Evolutionary conservation across 352 stramenopile genomes (phyloP).

Genomic region (Pythium rishiriense): DNA sequence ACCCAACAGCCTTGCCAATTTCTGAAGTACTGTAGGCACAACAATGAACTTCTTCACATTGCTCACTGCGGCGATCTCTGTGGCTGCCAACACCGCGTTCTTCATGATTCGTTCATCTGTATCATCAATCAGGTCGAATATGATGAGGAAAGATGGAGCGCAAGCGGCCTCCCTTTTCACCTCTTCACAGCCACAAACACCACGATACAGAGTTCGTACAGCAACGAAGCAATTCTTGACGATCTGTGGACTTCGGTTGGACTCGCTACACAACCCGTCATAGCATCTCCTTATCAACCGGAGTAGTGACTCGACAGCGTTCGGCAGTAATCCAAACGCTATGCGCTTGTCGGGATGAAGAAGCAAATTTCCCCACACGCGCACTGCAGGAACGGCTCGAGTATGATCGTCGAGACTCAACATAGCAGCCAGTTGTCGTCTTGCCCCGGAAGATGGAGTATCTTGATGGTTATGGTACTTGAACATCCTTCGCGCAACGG

Average conservation of each 20-base stretch:
- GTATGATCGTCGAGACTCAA: slow-evolving; percentile 12
- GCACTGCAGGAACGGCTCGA: slow-evolving; percentile 35
- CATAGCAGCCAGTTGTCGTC: slow-evolving; percentile 49
- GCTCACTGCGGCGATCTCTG: slow-evolving; percentile 34
- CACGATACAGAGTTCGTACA: slow-evolving; percentile 33
- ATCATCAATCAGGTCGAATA: slow-evolving; percentile 50
- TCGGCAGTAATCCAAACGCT: slow-evolving; percentile 38
- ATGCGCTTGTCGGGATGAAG: slow-evolving; percentile 57
- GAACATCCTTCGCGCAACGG: slow-evolving; percentile 54
- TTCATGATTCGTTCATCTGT: slow-evolving; percentile 37
- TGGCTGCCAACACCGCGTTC: slow-evolving; percentile 42
- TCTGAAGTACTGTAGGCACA: slow-evolving; percentile 46
- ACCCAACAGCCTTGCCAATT: slow-evolving; percentile 38
- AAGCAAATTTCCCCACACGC: slow-evolving; percentile 69
- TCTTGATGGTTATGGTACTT: slow-evolving; percentile 47
- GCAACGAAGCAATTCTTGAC: slow-evolving; percentile 15
- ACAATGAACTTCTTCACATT: slow-evolving; percentile 34
- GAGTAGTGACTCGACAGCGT: slow-evolving; percentile 46
- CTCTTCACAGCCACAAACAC: slow-evolving; percentile 9
- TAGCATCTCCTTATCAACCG: slow-evolving; percentile 32
- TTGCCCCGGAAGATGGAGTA: slow-evolving; percentile 41
- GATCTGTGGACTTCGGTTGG: neutral
- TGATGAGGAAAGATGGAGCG: slow-evolving; percentile 44
- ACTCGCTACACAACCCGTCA: neutral
- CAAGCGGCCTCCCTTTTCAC: slow-evolving; percentile 38